Evolutionary conservation across 2,329 filamentous ascomycete species (phyloP), one percentile per base, ranked within the genome.

Genomic region (Grosmannia serpens): DNA sequence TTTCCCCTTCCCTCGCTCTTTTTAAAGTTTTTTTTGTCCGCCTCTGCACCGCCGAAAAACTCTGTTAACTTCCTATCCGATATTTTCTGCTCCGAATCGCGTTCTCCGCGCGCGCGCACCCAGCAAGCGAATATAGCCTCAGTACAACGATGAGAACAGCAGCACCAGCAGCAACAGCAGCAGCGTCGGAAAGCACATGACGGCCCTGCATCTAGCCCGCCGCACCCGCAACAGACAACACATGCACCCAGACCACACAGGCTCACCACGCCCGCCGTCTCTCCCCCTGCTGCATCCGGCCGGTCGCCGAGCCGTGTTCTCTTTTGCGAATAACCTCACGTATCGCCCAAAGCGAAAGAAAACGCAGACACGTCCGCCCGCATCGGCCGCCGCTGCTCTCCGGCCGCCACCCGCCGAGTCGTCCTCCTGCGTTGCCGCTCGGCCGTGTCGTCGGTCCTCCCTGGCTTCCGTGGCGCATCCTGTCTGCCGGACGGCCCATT

Each of bases 1-100:
- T 31, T 51, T 47, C 29, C 53, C 38, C 52, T 47, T 57, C 41
- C 47, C 29, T 55, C 38, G 44, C 29, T 27, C 17, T 52, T 53
- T 58, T 49, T 33, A 8, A 11, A 15, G 22, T 29, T 35, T 44
- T 49, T 29, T 50, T 47, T 24, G 17, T 17, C 22, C 35, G 8
- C 51, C 13, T 27, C 49, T 44, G 53, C 55, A 60, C 33, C 35
- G 15, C 53, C 41, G 38, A 4, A 56, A 61, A 63, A 62, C 58
- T 63, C 62, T 61, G 50, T 61, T 63, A 63, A 62, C 52, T 60
- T 63, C 62, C 56, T 63, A 63, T 56, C 59, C 62, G 62, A 61
- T 59, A 20, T 59, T 55, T 54, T n/a, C 27, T 22, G 15, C 4
- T 9, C 11, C 10, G 24, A 49, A 22, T 29, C 54, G 26, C 17